A percentile compares a stretch with the other conserved stretches of the same genome.
These are phyloP conservation scores for Rosa hybrid DNA, from an alignment of 331 rosid genomes.

Conservation along the genomic window DNA sequence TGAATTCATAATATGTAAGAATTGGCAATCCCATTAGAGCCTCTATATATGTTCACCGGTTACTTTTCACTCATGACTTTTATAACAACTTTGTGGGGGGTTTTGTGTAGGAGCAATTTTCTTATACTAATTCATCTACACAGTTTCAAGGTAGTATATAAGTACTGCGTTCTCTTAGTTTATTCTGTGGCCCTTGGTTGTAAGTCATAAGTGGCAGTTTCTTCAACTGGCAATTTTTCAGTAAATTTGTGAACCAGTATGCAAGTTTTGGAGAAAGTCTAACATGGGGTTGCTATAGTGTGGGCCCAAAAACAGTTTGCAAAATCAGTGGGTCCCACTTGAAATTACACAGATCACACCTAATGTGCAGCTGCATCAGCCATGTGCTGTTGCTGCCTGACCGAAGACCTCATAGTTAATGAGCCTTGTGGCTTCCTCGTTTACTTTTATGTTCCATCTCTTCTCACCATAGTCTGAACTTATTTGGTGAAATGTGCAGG, in stretches of 20 bases:
- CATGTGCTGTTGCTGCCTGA: not conserved
- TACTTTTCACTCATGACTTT: not conserved
- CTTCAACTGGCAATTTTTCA: not conserved
- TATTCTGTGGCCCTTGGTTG: not conserved
- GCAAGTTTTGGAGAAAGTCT: not conserved
- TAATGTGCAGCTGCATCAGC: not conserved
- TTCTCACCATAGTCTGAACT: not conserved
- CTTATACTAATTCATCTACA: not conserved
- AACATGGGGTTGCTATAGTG: not conserved
- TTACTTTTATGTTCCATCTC: not conserved
- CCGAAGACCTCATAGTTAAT: not conserved
- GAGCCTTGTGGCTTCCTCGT: not conserved
- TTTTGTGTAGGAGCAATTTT: not conserved
- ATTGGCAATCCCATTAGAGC: not conserved
- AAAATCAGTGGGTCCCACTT: not conserved
- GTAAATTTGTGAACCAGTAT: not conserved
- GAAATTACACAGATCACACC: not conserved
- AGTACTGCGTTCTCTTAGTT: not conserved
- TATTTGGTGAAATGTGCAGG: constrained; percentile 43
- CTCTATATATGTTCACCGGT: not conserved
- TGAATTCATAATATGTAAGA: not conserved
- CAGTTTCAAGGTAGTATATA: not conserved
- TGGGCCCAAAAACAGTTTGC: too few relatives aligned
- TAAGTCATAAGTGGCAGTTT: not conserved
- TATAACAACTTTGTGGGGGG: not conserved